phyloP scores from a whole-genome alignment of 2,329 filamentous ascomycete species.

The Ophiobolus disseminans region DNA sequence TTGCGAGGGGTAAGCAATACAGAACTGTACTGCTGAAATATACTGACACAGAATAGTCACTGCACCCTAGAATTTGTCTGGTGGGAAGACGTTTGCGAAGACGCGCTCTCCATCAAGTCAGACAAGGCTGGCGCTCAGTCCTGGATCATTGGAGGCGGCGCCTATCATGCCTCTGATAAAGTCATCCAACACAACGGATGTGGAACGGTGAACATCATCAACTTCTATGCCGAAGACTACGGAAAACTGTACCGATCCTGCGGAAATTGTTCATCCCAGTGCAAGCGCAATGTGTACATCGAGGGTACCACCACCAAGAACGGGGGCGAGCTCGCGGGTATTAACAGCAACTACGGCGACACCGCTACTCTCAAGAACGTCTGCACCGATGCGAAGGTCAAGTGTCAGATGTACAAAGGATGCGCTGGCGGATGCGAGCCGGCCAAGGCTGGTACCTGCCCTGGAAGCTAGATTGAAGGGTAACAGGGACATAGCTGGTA shows the following conservation, averaged over 20 bases:
- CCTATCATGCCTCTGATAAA: conserved; percentile 47
- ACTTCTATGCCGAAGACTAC: conserved; percentile 44
- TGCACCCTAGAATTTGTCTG: conserved; percentile 43
- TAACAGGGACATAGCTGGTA: neutral
- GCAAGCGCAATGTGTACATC: conserved; percentile 54
- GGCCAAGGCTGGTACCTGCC: conserved; percentile 32
- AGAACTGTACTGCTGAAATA: conserved; percentile 24
- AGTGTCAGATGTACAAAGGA: conserved; percentile 40
- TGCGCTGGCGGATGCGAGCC: conserved; percentile 37
- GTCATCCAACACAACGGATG: conserved; percentile 52
- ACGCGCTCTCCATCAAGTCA: conserved; percentile 44
- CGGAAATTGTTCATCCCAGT: conserved; percentile 54
- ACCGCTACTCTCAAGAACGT: conserved; percentile 50
- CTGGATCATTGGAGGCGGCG: conserved; percentile 52
- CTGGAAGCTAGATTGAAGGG: conserved; percentile 17
- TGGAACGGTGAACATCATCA: conserved; percentile 47
- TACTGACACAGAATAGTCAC: neutral
- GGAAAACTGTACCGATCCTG: conserved; percentile 55
- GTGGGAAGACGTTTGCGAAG: conserved; percentile 52
- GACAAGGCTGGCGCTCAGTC: conserved; percentile 36
- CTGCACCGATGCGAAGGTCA: conserved; percentile 28
- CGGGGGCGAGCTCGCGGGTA: conserved; percentile 54
- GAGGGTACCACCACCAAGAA: conserved; percentile 50
- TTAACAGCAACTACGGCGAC: conserved; percentile 60
- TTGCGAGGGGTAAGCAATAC: conserved; percentile 56